phyloP scores from a whole-genome alignment of 805 yeast genomes.

The Suhomyces sp. region DNA sequence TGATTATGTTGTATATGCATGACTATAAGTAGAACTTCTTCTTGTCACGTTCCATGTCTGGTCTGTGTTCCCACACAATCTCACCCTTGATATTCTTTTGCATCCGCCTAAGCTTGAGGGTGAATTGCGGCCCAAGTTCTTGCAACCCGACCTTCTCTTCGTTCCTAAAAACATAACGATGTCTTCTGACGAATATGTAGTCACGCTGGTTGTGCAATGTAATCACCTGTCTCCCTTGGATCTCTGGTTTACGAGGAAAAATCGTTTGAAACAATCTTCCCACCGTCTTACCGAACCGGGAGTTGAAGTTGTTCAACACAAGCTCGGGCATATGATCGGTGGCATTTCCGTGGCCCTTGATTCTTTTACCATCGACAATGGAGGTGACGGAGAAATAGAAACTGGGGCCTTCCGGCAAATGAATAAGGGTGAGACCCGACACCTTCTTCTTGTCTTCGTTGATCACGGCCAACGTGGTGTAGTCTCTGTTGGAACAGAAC shows the following conservation, averaged over 20 bases:
- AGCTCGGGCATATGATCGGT: slow-evolving; percentile 91
- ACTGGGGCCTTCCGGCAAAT: slow-evolving; percentile 93
- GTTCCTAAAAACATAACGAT: slow-evolving; percentile 82
- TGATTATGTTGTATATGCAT: no score
- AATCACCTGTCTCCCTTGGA: slow-evolving; percentile 92
- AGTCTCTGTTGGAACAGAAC: slow-evolving; percentile 76
- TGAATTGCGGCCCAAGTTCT: slow-evolving; percentile 96
- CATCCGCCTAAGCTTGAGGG: slow-evolving; percentile 79
- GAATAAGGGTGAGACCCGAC: slow-evolving; percentile 88
- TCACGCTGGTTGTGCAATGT: slow-evolving; percentile 97
- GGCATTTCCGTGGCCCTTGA: slow-evolving; percentile 85
- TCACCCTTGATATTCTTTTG: slow-evolving; percentile 92
- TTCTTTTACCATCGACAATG: slow-evolving; percentile 67
- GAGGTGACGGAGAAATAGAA: slow-evolving; percentile 86
- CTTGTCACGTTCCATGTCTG: slow-evolving; percentile 96
- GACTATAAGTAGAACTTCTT: slow-evolving; percentile 69
- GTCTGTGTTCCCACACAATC: slow-evolving; percentile 92
- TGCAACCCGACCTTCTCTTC: slow-evolving; percentile 93
- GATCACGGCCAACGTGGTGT: slow-evolving; percentile 81
- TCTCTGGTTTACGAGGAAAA: slow-evolving; percentile 90
- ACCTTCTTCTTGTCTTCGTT: slow-evolving; percentile 93
- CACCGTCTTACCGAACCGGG: slow-evolving; percentile 89
- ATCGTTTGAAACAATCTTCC: slow-evolving; percentile 89
- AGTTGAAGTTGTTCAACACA: slow-evolving; percentile 85
- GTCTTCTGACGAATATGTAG: slow-evolving; percentile 91